Conservation (phyloP, 257 asterid species). For the Paulownia fortunei region DNA sequence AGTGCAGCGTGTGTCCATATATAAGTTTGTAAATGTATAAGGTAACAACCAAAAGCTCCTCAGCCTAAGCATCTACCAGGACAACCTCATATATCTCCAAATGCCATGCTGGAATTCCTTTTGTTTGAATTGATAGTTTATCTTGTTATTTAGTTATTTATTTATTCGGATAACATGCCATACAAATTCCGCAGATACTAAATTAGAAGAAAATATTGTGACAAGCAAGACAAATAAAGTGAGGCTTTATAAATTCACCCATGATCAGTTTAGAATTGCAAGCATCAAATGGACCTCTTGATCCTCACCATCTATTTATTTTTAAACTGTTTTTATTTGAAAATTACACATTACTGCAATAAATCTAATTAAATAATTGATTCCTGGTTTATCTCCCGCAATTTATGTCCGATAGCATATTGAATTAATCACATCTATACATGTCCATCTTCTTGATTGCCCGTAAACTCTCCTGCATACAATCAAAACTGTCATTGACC, state of each 20-base stretch:
- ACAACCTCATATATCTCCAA: background rate
- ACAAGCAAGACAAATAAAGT: background rate
- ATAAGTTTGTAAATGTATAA: background rate
- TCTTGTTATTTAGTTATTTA: background rate
- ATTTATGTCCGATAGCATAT: background rate
- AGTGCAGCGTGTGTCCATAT: background rate
- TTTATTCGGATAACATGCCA: background rate
- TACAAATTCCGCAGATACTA: background rate
- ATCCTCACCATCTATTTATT: background rate
- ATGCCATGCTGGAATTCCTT: background rate
- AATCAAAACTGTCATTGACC: background rate
- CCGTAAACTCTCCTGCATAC: background rate
- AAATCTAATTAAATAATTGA: background rate
- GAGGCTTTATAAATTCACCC: background rate
- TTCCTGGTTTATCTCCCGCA: background rate
- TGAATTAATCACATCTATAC: background rate
- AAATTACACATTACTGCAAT: background rate
- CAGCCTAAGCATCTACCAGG: slow-evolving; percentile 18
- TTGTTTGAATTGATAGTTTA: background rate
- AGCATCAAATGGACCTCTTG: background rate
- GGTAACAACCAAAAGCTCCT: background rate
- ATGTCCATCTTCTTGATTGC: background rate
- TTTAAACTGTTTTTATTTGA: background rate
- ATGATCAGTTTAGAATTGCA: background rate
- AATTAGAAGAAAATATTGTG: background rate